Evolutionary conservation across 768 basidiomycete species (phyloP).

Genomic region (Lactarius trivialis): DNA sequence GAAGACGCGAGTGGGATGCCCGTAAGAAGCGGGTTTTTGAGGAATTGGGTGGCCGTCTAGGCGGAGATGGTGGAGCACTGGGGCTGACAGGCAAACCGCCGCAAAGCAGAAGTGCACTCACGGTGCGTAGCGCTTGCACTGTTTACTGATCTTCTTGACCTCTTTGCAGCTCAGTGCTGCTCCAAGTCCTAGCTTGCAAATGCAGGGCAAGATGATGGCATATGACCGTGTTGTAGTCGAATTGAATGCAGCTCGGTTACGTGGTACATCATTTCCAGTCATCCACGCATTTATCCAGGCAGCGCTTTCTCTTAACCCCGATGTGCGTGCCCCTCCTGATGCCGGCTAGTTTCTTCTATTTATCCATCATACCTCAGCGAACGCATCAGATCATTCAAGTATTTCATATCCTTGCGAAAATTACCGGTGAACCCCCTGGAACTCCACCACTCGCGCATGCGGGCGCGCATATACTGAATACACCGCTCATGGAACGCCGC

Average conservation of each 20-base stretch:
- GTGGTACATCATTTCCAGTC: slow-evolving; percentile 69
- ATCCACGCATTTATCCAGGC: slow-evolving; percentile 67
- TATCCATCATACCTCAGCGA: slow-evolving; percentile 31
- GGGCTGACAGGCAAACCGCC: slow-evolving; percentile 57
- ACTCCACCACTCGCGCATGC: slow-evolving; percentile 74
- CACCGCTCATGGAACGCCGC: slow-evolving; percentile 74
- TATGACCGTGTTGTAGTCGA: slow-evolving; percentile 81
- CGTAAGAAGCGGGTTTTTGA: slow-evolving; percentile 88
- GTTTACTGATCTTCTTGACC: slow-evolving; percentile 8
- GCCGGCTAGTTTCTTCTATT: not conserved
- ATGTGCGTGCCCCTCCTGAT: slow-evolving; percentile 38
- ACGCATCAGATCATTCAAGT: slow-evolving; percentile 59
- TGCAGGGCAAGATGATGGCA: slow-evolving; percentile 94
- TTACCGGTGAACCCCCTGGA: slow-evolving; percentile 68
- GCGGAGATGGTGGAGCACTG: slow-evolving; percentile 48
- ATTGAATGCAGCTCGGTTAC: slow-evolving; percentile 66
- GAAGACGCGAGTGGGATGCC: slow-evolving; percentile 79
- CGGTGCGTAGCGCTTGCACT: slow-evolving; percentile 36
- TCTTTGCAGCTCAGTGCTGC: slow-evolving; percentile 36
- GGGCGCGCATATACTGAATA: slow-evolving; percentile 74
- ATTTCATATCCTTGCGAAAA: slow-evolving; percentile 69
- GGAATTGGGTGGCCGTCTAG: slow-evolving; percentile 69
- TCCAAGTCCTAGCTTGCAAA: slow-evolving; percentile 61
- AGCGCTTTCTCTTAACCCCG: slow-evolving; percentile 49
- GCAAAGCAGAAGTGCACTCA: slow-evolving; percentile 48